phyloP scores from a whole-genome alignment of 2,329 filamentous ascomycete genomes.

The Fusarium duplospermum region DNA sequence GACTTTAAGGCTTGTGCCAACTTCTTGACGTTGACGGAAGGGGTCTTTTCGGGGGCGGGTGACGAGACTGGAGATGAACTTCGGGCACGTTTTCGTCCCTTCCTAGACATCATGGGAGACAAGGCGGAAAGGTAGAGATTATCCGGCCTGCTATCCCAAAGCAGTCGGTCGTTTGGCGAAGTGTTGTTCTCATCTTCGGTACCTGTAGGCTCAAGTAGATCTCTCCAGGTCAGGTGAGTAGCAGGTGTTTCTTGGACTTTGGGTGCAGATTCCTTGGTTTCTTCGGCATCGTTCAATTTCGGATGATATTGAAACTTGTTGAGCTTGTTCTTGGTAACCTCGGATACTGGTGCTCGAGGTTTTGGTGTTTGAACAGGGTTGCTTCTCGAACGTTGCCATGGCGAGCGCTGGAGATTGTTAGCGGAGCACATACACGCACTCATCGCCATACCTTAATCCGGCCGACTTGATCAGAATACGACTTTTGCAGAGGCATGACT shows the following conservation, averaged over 20 bases:
- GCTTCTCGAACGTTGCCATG: conserved; percentile 67
- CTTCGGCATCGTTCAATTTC: conserved; percentile 31
- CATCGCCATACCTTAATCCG: conserved; percentile 47
- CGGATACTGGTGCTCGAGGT: conserved; percentile 62
- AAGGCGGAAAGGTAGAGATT: conserved; percentile 54
- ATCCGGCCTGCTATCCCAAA: conserved; percentile 68
- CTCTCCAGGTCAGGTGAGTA: conserved; percentile 67
- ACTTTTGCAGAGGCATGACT: conserved; percentile 55
- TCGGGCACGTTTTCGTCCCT: conserved; percentile 73
- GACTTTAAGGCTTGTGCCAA: conserved; percentile 71
- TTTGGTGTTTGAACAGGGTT: conserved; percentile 56
- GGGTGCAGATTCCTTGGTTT: conserved; percentile 2
- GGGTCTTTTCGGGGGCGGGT: conserved; percentile 64
- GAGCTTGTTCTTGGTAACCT: conserved; percentile 70
- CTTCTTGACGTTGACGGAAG: conserved; percentile 67
- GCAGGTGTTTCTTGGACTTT: conserved; percentile 56
- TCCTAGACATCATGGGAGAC: conserved; percentile 62
- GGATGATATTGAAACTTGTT: conserved; percentile 63
- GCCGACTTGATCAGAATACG: conserved; percentile 53
- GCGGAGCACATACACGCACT: conserved; percentile 7
- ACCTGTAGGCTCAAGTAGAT: conserved; percentile 63
- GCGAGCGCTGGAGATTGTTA: conserved; percentile 51
- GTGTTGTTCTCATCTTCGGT: conserved; percentile 58
- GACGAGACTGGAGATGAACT: conserved; percentile 81
- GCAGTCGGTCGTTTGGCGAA: conserved; percentile 71